Conservation (phyloP, 306 rosid genomes). For the Trifolium repens region DNA sequence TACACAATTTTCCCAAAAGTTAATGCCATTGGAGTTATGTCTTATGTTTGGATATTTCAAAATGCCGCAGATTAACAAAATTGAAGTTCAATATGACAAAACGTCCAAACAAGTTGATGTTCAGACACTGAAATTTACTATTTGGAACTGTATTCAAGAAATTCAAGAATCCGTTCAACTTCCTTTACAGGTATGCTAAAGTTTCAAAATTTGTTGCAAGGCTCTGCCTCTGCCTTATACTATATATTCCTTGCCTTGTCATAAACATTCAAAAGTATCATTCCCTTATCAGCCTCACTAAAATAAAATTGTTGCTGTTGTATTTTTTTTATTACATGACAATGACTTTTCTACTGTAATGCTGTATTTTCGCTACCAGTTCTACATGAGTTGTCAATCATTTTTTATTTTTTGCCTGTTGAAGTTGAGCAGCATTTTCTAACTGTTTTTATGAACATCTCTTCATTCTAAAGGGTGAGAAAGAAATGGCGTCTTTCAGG, state of each 20-base stretch:
- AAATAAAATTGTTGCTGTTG: conserved; percentile 26
- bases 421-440: conserved; percentile 31
- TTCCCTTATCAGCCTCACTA: conserved; percentile 15
- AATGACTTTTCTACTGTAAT: conserved; percentile 9
- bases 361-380: background rate
- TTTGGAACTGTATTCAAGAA: conserved; percentile 77
- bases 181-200: conserved; percentile 57
- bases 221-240: background rate
- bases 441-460: background rate
- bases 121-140: conserved; percentile 73
- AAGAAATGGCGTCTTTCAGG: conserved; percentile 63
- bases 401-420: conserved; percentile 10
- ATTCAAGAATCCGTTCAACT: conserved; percentile 60
- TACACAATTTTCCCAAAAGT: background rate
- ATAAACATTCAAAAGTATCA: background rate
- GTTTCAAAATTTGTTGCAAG: conserved; percentile 12
- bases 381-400: background rate
- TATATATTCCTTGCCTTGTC: conserved; percentile 20
- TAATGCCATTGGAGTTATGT: conserved; percentile 9
- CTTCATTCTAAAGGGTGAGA: conserved; percentile 49
- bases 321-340: conserved; percentile 4
- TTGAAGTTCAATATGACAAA: conserved; percentile 90
- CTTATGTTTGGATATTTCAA: conserved; percentile 39
- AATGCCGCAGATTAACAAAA: conserved; percentile 75
- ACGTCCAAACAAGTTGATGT: conserved; percentile 92